Conservation (phyloP, 768 basidiomycete genomes). For the Mycena latifolia region DNA sequence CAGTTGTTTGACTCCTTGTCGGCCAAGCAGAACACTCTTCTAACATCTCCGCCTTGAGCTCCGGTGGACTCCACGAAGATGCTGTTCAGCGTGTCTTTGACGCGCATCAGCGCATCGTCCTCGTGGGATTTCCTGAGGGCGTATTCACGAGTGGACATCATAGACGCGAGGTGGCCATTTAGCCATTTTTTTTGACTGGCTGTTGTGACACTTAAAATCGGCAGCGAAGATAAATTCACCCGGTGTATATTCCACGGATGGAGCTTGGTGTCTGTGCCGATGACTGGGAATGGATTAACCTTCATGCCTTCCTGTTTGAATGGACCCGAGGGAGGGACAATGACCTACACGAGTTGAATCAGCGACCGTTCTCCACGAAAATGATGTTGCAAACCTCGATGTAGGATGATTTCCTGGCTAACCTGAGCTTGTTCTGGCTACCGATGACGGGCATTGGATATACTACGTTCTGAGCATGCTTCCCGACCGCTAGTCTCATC, state of each 20-base stretch:
- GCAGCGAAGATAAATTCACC: slow-evolving; percentile 45
- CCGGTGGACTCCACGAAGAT: slow-evolving; percentile 45
- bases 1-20: slow-evolving; percentile 37
- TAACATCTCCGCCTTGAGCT: slow-evolving; percentile 16
- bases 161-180: slow-evolving; percentile 35
- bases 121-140: slow-evolving; percentile 50
- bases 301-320: slow-evolving; percentile 42
- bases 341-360: slow-evolving; percentile 19
- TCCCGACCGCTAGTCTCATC: slow-evolving; percentile 27
- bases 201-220: slow-evolving; percentile 38
- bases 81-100: slow-evolving; percentile 48
- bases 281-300: slow-evolving; percentile 42
- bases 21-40: slow-evolving; percentile 37
- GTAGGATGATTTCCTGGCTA: slow-evolving; percentile 22
- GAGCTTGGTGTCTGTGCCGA: slow-evolving; percentile 29
- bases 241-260: slow-evolving; percentile 49
- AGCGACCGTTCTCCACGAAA: slow-evolving; percentile 29
- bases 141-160: slow-evolving; percentile 43
- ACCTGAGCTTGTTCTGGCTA: slow-evolving; percentile 9
- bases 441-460: slow-evolving; percentile 25
- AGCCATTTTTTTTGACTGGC: slow-evolving; percentile 43
- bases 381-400: slow-evolving; percentile 48
- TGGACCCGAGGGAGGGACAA: slow-evolving; percentile 31
- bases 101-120: slow-evolving; percentile 43
- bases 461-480: slow-evolving; percentile 33